phyloP scores from a whole-genome alignment of 176 grass and related monocot species.

The Avena sativa region DNA sequence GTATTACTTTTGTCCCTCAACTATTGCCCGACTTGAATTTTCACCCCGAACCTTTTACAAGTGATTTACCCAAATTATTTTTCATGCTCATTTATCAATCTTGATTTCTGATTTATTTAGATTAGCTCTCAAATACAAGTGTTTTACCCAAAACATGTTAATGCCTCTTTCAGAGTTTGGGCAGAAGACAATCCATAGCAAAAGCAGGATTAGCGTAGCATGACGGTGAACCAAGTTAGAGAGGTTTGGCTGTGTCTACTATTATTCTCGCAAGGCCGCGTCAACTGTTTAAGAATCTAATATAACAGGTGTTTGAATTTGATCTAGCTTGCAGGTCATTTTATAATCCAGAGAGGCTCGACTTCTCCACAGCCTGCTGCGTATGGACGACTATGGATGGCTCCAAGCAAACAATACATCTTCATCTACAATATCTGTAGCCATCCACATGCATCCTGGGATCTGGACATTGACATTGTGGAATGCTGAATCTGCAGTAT shows the following conservation, averaged over 20 bases:
- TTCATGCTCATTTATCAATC: constrained; percentile 18
- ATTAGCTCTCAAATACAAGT: constrained; percentile 3
- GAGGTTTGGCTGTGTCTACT: constrained; percentile 23
- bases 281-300: constrained; percentile 16
- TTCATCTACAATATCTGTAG: constrained; percentile 10
- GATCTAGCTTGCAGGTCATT: constrained; percentile 30
- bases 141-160: constrained; percentile 21
- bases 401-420: constrained; percentile 30
- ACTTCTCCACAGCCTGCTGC: not conserved
- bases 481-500: constrained; percentile 25
- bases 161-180: constrained; percentile 39
- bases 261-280: not conserved
- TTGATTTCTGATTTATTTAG: constrained; percentile 14
- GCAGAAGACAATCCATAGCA: constrained; percentile 12
- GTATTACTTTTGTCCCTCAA: not conserved
- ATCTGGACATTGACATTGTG: constrained; percentile 11
- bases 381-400: constrained; percentile 27
- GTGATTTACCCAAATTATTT: constrained; percentile 25
- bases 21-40: not conserved
- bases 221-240: constrained; percentile 22
- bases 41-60: not conserved
- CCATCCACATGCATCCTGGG: constrained; percentile 25
- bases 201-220: constrained; percentile 13
- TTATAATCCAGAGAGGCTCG: not conserved
- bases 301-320: constrained; percentile 17